Conservation (phyloP, 345 rosid species). For the Linum usitatissimum region DNA sequence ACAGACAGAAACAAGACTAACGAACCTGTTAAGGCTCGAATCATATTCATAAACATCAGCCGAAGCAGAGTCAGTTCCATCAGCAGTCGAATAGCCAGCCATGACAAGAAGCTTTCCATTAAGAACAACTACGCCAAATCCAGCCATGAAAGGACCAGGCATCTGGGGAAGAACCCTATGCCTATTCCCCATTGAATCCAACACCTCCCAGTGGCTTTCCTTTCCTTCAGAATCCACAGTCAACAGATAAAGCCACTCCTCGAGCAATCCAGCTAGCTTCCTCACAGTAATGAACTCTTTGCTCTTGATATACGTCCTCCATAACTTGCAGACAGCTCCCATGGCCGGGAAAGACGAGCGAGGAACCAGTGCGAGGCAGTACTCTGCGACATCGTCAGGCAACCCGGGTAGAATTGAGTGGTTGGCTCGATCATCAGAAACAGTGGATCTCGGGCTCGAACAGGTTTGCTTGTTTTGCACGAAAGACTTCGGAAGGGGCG, state of each 20-base stretch:
- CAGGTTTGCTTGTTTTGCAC: constrained; percentile 14
- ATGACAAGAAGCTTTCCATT: constrained; percentile 70
- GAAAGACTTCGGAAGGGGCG: constrained; percentile 24
- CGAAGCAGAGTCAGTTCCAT: constrained; percentile 41
- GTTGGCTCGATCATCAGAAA: constrained; percentile 13
- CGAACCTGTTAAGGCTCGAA: constrained; percentile 80
- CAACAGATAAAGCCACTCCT: constrained; percentile 78
- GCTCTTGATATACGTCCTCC: constrained; percentile 74
- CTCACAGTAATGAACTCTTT: constrained; percentile 63
- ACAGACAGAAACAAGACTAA: neutral
- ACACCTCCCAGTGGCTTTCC: constrained; percentile 80
- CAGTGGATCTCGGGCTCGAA: constrained; percentile 23
- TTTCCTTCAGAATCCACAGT: constrained; percentile 49
- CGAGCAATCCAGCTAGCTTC: constrained; percentile 56
- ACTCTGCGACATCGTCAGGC: constrained; percentile 81
- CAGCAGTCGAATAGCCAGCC: constrained; percentile 49
- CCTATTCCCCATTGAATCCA: constrained; percentile 50
- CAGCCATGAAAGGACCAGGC: constrained; percentile 63
- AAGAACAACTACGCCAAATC: constrained; percentile 59
- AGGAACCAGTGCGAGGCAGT: constrained; percentile 76
- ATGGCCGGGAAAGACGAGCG: constrained; percentile 52
- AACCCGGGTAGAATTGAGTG: constrained; percentile 63
- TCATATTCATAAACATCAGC: constrained; percentile 70
- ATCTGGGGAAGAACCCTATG: constrained; percentile 52
- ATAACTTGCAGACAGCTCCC: constrained; percentile 75